Conservation (phyloP, 192 early-diverging fungal species). For the Linnemannia zychae region DNA sequence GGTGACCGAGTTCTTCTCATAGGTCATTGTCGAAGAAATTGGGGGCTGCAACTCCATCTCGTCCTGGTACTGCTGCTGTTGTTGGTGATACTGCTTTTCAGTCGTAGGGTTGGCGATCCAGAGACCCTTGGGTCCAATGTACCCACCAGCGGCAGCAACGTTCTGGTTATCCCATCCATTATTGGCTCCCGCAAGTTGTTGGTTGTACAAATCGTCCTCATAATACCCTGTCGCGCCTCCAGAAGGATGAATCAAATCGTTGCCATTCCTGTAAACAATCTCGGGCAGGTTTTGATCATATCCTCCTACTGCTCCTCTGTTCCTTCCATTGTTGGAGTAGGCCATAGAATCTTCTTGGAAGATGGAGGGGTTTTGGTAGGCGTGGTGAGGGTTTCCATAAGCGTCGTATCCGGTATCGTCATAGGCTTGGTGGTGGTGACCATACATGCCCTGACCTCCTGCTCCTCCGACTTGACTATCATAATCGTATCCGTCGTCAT, state of each 20-base stretch:
- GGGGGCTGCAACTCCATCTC: constrained; percentile 19
- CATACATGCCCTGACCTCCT: constrained; percentile 1
- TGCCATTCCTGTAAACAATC: constrained; percentile 52
- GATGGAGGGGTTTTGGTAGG: constrained; percentile 46
- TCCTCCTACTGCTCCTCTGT: constrained; percentile 15
- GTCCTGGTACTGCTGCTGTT: constrained; percentile 19
- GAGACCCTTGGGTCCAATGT: constrained; percentile 42
- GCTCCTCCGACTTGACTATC: not conserved
- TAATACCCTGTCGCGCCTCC: constrained; percentile 39
- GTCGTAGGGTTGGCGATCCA: constrained; percentile 49
- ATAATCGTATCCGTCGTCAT: constrained; percentile 47
- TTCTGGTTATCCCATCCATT: constrained; percentile 30
- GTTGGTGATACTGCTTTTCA: constrained; percentile 28
- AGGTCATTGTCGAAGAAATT: constrained; percentile 8
- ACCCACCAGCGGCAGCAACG: constrained; percentile 10
- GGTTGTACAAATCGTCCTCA: constrained; percentile 38
- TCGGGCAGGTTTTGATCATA: constrained; percentile 48
- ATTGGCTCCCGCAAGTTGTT: not conserved
- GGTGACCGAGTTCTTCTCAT: constrained; percentile 45
- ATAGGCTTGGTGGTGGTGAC: not conserved
- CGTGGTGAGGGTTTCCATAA: constrained; percentile 30
- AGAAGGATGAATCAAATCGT: constrained; percentile 30
- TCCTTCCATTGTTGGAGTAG: constrained; percentile 1
- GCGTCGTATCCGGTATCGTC: constrained; percentile 43
- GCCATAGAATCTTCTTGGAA: constrained; percentile 50